A percentile compares a stretch with the other conserved stretches of the same genome.
Evolutionary conservation across 2,329 filamentous ascomycete genomes (phyloP).

Genomic region (Neonectria sp.): DNA sequence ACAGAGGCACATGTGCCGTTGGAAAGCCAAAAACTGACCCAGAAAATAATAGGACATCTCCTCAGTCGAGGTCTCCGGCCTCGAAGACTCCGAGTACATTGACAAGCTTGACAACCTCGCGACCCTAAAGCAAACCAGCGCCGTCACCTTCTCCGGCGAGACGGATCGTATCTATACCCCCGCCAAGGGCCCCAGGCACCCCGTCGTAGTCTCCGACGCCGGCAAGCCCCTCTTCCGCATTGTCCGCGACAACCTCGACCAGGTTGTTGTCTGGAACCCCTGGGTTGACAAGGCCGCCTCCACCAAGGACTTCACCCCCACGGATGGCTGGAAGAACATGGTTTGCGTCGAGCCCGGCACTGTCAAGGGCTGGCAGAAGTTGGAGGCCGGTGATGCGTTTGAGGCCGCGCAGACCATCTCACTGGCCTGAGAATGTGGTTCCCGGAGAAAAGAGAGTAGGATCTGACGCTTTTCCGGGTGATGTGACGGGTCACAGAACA

Average conservation of each 20-base stretch:
- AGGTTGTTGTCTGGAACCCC: constrained; percentile 98
- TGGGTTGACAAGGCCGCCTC: constrained; percentile 88
- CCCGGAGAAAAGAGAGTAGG: constrained; percentile 7
- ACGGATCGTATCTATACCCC: constrained; percentile 92
- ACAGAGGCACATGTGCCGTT: background rate
- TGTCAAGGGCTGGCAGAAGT: constrained; percentile 84
- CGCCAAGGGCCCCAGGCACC: constrained; percentile 69
- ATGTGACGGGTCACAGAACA: constrained; percentile 14
- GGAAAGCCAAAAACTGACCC: background rate
- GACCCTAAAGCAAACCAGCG: constrained; percentile 75
- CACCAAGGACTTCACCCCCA: constrained; percentile 90
- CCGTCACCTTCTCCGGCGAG: constrained; percentile 81
- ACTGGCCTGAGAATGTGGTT: constrained; percentile 48
- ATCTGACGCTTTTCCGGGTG: constrained; percentile 15
- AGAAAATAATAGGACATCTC: constrained; percentile 79
- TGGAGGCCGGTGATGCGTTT: constrained; percentile 83
- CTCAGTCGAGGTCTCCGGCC: constrained; percentile 79
- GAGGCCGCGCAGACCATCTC: constrained; percentile 73
- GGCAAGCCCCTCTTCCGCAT: constrained; percentile 79
- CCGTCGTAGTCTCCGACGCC: constrained; percentile 73
- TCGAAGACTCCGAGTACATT: constrained; percentile 81
- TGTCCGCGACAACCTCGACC: constrained; percentile 85
- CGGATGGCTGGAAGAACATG: constrained; percentile 94
- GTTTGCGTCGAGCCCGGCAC: constrained; percentile 93
- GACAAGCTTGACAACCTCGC: constrained; percentile 84